A percentile compares a stretch with the other conserved stretches of the same genome.
Conservation (phyloP, 2,329 filamentous ascomycete species). For the Chrysoporthe puriensis region DNA sequence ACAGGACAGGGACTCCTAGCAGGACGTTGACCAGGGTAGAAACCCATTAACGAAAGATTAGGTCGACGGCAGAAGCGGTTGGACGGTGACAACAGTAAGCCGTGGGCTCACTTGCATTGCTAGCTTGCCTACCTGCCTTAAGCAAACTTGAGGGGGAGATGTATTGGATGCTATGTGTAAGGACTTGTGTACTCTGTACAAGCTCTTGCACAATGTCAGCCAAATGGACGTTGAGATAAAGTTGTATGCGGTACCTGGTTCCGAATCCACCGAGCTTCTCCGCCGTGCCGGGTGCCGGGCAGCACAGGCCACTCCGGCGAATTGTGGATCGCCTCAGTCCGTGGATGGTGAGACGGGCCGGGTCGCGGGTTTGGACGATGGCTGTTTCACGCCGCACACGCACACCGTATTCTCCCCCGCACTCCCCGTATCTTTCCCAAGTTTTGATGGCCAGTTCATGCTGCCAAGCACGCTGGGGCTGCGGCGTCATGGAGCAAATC, state of each 20-base stretch:
- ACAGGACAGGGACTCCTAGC: no score
- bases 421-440: neutral
- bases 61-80: no score
- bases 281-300: neutral
- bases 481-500: neutral
- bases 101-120: no score
- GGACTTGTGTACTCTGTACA: neutral
- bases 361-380: neutral
- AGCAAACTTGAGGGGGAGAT: no score
- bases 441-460: neutral
- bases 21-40: no score
- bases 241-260: neutral
- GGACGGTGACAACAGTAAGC: no score
- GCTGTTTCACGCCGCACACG: conserved; percentile 3
- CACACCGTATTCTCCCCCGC: neutral
- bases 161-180: neutral
- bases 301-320: neutral
- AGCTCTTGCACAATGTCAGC: neutral
- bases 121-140: no score
- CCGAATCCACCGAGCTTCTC: neutral
- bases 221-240: neutral
- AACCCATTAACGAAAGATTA: no score
- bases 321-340: neutral
- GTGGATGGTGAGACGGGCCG: conserved; percentile 9
- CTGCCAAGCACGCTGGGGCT: neutral